Conservation (phyloP, 352 stramenopile genomes). For the Pythium brachiatum region DNA sequence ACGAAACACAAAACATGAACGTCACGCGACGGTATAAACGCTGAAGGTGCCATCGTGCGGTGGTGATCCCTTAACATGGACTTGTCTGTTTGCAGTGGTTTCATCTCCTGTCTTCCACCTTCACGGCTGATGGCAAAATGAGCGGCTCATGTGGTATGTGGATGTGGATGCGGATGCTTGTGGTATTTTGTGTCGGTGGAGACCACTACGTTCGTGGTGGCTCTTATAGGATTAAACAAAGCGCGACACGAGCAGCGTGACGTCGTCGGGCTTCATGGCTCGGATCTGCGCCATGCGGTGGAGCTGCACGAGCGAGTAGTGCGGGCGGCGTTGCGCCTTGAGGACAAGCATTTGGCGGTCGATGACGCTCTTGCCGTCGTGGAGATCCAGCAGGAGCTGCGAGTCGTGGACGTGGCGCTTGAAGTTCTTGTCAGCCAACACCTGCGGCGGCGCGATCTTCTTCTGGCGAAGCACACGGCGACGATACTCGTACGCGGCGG, state of each 20-base stretch:
- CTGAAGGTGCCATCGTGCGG: background rate
- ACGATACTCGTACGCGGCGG: conserved; percentile 60
- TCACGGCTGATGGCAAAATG: too few relatives aligned
- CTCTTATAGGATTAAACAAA: conserved; percentile 27
- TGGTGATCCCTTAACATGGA: background rate
- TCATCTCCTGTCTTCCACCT: too few relatives aligned
- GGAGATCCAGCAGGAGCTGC: conserved; percentile 43
- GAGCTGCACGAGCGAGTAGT: conserved; percentile 72
- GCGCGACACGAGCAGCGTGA: conserved; percentile 66
- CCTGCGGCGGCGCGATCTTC: conserved; percentile 10
- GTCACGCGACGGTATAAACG: conserved; percentile 12
- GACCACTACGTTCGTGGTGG: background rate
- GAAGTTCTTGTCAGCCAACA: conserved; percentile 32
- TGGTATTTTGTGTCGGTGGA: background rate
- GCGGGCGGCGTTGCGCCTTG: conserved; percentile 49
- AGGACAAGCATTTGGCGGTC: conserved; percentile 51
- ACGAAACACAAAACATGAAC: conserved; percentile 7
- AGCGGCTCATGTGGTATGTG: too few relatives aligned
- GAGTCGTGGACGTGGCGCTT: conserved; percentile 50
- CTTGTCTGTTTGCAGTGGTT: too few relatives aligned
- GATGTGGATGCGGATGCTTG: background rate
- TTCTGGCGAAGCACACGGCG: conserved; percentile 38
- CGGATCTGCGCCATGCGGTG: conserved; percentile 72
- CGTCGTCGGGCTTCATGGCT: conserved; percentile 77
- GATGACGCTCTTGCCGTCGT: conserved; percentile 52